Conservation (phyloP, 2,329 filamentous ascomycete species). For the Aciculosporium take region DNA sequence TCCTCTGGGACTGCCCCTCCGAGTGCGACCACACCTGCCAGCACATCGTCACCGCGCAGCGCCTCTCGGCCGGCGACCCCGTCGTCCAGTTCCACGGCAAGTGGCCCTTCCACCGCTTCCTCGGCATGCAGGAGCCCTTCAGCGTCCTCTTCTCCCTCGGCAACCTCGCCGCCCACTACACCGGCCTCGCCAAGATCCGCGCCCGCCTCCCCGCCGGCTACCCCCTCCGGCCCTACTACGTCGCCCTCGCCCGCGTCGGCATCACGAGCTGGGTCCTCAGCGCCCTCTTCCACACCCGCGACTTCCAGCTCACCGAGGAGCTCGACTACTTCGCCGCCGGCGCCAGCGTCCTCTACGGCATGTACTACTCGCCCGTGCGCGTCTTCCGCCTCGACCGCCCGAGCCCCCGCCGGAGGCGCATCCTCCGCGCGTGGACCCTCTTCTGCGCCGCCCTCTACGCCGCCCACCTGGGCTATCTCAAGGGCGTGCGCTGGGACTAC, state of each 20-base stretch:
- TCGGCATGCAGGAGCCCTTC: constrained; percentile 91
- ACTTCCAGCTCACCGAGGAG: constrained; percentile 77
- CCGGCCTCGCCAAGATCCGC: constrained; percentile 59
- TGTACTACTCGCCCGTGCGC: constrained; percentile 73
- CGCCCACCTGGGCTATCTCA: constrained; percentile 70
- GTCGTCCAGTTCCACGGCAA: constrained; percentile 95
- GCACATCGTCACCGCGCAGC: constrained; percentile 68
- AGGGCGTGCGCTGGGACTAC: constrained; percentile 82
- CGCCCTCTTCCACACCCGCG: constrained; percentile 82
- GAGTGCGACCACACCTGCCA: constrained; percentile 99
- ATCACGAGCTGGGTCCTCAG: constrained; percentile 76
- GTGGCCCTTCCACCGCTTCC: constrained; percentile 86
- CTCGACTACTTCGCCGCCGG: constrained; percentile 93
- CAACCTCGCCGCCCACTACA: constrained; percentile 75
- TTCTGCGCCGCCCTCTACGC: constrained; percentile 58
- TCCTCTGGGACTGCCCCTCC: constrained; percentile 81
- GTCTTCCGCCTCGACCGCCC: constrained; percentile 66
- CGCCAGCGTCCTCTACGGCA: constrained; percentile 75
- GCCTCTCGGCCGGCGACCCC: constrained; percentile 49
- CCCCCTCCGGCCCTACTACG: constrained; percentile 65
- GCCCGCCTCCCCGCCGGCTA: constrained; percentile 58
- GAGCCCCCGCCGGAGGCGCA: constrained; percentile 24
- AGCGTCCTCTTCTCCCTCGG: constrained; percentile 85
- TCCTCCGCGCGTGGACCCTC: constrained; percentile 62
- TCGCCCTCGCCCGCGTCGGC: constrained; percentile 66